These are phyloP conservation scores for Mycena vulgaris DNA, from an alignment of 768 basidiomycete species.

Conservation along the genomic window DNA sequence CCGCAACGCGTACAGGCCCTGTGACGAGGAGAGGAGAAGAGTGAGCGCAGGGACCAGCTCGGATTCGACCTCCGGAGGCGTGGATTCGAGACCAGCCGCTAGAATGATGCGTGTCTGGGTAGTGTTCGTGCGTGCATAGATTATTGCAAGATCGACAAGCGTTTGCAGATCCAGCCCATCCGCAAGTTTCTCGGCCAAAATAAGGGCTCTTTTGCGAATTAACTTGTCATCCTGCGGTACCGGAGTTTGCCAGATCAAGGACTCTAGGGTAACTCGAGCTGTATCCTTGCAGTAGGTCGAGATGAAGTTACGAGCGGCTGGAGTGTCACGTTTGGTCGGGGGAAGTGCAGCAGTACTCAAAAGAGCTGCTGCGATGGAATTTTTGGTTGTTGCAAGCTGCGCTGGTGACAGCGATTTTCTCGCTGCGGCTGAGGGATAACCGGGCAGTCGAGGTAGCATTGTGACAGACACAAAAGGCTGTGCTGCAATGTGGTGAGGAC, in stretches of 20 bases:
- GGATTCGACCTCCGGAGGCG: slow-evolving; percentile 49
- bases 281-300: slow-evolving; percentile 71
- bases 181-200: slow-evolving; percentile 71
- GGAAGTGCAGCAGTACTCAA: slow-evolving; percentile 64
- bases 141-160: slow-evolving; percentile 75
- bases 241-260: slow-evolving; percentile 70
- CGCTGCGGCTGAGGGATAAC: slow-evolving; percentile 67
- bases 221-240: slow-evolving; percentile 54
- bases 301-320: slow-evolving; percentile 65
- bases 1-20: slow-evolving; percentile 75
- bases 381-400: slow-evolving; percentile 61
- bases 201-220: slow-evolving; percentile 65
- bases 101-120: slow-evolving; percentile 64
- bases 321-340: slow-evolving; percentile 60
- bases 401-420: slow-evolving; percentile 67
- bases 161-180: slow-evolving; percentile 64
- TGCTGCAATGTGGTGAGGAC: background rate
- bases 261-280: slow-evolving; percentile 67
- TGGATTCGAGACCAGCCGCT: slow-evolving; percentile 53
- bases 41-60: slow-evolving; percentile 75
- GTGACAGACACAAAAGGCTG: background rate
- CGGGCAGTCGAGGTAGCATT: slow-evolving; percentile 54
- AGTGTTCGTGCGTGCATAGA: slow-evolving; percentile 62
- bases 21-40: slow-evolving; percentile 59
- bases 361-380: slow-evolving; percentile 63